A percentile compares a stretch with the other conserved stretches of the same genome.
Conservation (phyloP, 805 yeast species). For the Wickerhamomyces ciferrii region DNA sequence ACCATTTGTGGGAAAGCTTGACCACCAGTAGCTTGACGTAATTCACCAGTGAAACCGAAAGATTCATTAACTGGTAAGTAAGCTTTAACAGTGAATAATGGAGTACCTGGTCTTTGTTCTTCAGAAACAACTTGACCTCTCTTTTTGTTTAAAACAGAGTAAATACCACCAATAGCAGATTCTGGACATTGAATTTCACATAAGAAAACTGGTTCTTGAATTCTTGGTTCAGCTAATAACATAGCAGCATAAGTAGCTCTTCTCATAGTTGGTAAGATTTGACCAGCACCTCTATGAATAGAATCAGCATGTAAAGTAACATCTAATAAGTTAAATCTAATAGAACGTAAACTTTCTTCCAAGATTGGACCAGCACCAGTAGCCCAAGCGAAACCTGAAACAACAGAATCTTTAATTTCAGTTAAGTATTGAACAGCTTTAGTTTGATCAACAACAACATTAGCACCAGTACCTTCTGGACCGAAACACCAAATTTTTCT, state of each 20-base stretch:
- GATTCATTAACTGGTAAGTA: conserved; percentile 99
- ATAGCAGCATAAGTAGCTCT: conserved; percentile 98
- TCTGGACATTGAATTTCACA: conserved; percentile 99
- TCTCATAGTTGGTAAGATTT: conserved; percentile 99
- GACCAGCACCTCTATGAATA: conserved; percentile 99
- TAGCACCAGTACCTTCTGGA: conserved; percentile 99
- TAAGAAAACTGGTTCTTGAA: conserved; percentile 98
- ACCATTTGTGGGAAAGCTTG: conserved; percentile 99
- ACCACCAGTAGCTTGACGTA: conserved; percentile 99
- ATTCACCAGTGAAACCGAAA: conserved; percentile 99
- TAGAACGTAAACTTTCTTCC: conserved; percentile 94
- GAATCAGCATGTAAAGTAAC: conserved; percentile 99
- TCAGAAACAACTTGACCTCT: conserved; percentile 99
- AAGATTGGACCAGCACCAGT: conserved; percentile 98
- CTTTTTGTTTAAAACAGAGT: conserved; percentile 98
- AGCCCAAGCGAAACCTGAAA: conserved; percentile 99
- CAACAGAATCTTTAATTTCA: conserved; percentile 99
- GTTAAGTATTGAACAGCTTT: conserved; percentile 99
- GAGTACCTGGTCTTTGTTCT: conserved; percentile 99
- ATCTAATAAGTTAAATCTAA: conserved; percentile 97
- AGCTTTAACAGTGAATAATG: conserved; percentile 99
- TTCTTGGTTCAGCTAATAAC: conserved; percentile 97
- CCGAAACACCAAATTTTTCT: conserved; percentile 99
- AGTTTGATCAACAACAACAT: conserved; percentile 98
- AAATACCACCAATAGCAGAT: conserved; percentile 99